phyloP scores from a whole-genome alignment of 2,329 filamentous ascomycete genomes.

The Orbilia javanica region DNA sequence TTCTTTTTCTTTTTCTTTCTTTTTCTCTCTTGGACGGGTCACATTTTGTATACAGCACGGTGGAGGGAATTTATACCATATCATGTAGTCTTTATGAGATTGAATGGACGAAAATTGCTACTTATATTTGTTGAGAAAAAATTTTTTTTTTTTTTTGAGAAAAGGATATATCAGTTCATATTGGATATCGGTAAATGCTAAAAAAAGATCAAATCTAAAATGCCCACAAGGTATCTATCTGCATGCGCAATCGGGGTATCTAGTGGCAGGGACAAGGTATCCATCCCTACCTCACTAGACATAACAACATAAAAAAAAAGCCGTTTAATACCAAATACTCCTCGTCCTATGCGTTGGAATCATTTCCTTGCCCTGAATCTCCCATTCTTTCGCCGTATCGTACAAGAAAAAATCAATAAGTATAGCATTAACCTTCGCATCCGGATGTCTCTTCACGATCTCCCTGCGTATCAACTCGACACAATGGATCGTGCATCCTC shows the following conservation, averaged over 20 bases:
- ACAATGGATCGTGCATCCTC: slow-evolving; percentile 96
- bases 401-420: slow-evolving; percentile 98
- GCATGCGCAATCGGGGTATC: too few relatives aligned
- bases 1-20: not conserved
- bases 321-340: slow-evolving; percentile 87
- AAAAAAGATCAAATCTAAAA: not conserved
- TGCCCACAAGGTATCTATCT: not conserved
- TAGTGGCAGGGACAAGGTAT: too few relatives aligned
- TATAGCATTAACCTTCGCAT: slow-evolving; percentile 80
- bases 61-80: not conserved
- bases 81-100: not conserved
- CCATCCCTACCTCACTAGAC: not conserved
- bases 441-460: slow-evolving; percentile 79
- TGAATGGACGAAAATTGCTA: not conserved
- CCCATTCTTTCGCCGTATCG: slow-evolving; percentile 89
- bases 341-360: slow-evolving; percentile 89
- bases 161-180: not conserved
- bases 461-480: slow-evolving; percentile 88
- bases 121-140: not conserved
- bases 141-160: too few relatives aligned
- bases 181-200: not conserved
- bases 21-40: not conserved
- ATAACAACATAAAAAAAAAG: not conserved
- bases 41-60: not conserved
- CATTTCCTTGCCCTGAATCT: slow-evolving; percentile 72